Conservation (phyloP, 2,329 filamentous ascomycete species). For the Fusarium fujikuroi region DNA sequence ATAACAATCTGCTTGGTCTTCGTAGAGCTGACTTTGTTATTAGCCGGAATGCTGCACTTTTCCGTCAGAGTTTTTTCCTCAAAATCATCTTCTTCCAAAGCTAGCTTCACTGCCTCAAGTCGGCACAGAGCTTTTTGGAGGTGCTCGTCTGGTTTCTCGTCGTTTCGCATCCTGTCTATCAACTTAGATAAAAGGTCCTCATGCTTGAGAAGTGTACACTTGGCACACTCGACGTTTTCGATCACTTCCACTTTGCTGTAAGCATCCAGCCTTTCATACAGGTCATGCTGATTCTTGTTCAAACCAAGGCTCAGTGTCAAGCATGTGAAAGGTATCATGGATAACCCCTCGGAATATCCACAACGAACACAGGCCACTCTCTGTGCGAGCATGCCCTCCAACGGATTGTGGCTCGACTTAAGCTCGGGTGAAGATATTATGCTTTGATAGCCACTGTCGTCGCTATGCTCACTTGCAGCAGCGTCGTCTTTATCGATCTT, state of each 20-base stretch:
- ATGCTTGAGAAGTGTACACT: constrained; percentile 80
- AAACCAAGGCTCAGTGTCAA: constrained; percentile 84
- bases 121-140: constrained; percentile 64
- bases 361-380: constrained; percentile 88
- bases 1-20: constrained; percentile 93
- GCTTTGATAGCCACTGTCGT: constrained; percentile 68
- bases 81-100: constrained; percentile 83
- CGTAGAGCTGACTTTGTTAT: constrained; percentile 77
- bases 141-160: constrained; percentile 56
- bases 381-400: constrained; percentile 89
- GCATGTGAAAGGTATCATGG: constrained; percentile 93
- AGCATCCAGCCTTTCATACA: constrained; percentile 83
- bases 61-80: constrained; percentile 72
- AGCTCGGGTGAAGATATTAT: constrained; percentile 50
- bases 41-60: constrained; percentile 73
- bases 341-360: constrained; percentile 87
- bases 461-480: constrained; percentile 60
- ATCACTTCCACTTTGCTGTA: constrained; percentile 89
- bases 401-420: constrained; percentile 71
- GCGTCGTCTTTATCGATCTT: constrained; percentile 55
- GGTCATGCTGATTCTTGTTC: constrained; percentile 69
- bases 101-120: constrained; percentile 73
- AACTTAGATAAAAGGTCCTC: constrained; percentile 61
- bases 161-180: constrained; percentile 53
- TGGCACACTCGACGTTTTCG: constrained; percentile 88